Conservation (phyloP, 495 filamentous ascomycete species). For the Podospora sp. region DNA sequence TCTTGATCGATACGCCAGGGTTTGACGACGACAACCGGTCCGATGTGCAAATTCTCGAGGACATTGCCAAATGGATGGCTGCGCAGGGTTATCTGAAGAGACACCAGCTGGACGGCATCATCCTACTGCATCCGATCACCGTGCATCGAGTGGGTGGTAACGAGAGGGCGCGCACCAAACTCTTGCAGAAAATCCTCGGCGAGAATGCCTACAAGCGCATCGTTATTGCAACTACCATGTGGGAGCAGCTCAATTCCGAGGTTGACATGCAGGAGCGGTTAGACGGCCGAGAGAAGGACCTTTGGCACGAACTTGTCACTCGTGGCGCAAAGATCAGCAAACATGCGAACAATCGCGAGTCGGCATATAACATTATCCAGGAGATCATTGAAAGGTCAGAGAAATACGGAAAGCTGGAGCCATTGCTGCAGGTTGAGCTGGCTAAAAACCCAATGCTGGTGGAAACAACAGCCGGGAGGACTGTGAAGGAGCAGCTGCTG, state of each 20-base stretch:
- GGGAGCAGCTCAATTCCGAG: background rate
- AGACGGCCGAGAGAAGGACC: background rate
- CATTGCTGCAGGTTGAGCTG: background rate
- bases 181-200: constrained; percentile 6
- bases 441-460: background rate
- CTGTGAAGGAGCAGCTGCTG: background rate
- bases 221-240: constrained; percentile 3
- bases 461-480: constrained; percentile 1
- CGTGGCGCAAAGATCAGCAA: background rate
- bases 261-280: background rate
- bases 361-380: background rate
- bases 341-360: background rate
- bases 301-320: background rate
- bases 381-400: background rate
- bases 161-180: background rate
- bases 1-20: constrained; percentile 48
- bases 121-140: constrained; percentile 8
- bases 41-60: constrained; percentile 43
- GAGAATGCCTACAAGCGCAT: background rate
- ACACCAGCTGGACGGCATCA: background rate
- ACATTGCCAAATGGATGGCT: constrained; percentile 34
- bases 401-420: background rate
- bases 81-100: background rate
- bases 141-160: constrained; percentile 6
- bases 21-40: constrained; percentile 46